phyloP scores from a whole-genome alignment of 164 flowering plant genomes.

The Aristolochia contorta region DNA sequence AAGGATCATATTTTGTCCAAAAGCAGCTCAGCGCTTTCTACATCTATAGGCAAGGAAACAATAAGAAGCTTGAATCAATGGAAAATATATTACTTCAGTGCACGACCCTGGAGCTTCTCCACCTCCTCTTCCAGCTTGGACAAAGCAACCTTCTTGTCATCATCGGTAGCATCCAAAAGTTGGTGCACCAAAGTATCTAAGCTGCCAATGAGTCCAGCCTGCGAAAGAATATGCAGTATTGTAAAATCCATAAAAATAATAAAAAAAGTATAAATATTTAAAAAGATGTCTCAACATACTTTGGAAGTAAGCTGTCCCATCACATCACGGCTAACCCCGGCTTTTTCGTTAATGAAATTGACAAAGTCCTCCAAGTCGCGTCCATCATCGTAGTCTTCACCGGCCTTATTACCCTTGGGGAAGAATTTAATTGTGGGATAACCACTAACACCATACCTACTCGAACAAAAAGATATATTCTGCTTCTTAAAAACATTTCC shows the following conservation, averaged over 20 bases:
- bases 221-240: neutral
- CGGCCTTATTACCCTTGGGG: constrained; percentile 87
- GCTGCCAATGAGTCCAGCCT: constrained; percentile 72
- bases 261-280: too few species aligned
- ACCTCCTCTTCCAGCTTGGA: constrained; percentile 64
- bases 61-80: neutral
- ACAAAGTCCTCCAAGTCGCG: constrained; percentile 84
- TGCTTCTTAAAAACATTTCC: neutral
- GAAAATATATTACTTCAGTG: constrained; percentile 46
- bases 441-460: constrained; percentile 91
- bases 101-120: constrained; percentile 58
- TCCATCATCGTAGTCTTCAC: constrained; percentile 94
- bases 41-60: neutral
- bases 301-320: constrained; percentile 82
- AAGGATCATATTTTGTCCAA: neutral
- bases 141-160: constrained; percentile 60
- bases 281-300: constrained; percentile 24
- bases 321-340: constrained; percentile 80
- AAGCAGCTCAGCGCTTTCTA: neutral
- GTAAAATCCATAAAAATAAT: too few species aligned
- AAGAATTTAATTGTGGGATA: constrained; percentile 93
- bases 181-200: constrained; percentile 76
- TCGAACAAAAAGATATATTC: neutral
- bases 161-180: constrained; percentile 50
- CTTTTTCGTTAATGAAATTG: constrained; percentile 73